Evolutionary conservation across 805 yeast genomes (phyloP).

Genomic region (Clavispora asparagi): DNA sequence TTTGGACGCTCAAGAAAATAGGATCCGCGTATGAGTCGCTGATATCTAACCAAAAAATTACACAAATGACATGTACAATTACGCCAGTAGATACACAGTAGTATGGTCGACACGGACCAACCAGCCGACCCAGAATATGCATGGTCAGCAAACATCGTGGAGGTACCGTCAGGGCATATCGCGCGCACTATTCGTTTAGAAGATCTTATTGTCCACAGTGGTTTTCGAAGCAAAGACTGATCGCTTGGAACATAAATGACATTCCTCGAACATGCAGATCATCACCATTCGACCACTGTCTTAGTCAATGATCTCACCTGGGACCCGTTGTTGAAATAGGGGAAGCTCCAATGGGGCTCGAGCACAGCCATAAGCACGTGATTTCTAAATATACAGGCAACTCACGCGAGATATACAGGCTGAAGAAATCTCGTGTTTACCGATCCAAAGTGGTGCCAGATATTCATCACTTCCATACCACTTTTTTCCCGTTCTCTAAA

Average conservation of each 20-base stretch:
- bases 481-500: background rate
- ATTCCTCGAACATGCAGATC: no score
- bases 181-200: background rate
- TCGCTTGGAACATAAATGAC: no score
- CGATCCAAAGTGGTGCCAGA: background rate
- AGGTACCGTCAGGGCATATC: background rate
- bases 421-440: background rate
- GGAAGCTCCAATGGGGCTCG: no score
- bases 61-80: background rate
- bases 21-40: background rate
- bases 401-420: background rate
- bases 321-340: no score
- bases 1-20: slow-evolving; percentile 10
- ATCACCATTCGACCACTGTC: no score
- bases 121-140: background rate
- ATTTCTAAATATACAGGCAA: background rate
- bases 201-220: background rate
- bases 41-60: background rate
- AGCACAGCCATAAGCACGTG: background rate
- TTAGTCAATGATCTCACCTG: no score
- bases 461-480: background rate
- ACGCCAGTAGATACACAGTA: background rate
- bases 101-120: background rate
- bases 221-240: no score
- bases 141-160: background rate